phyloP scores from a whole-genome alignment of 805 yeast species.

The Millerago galiae region DNA sequence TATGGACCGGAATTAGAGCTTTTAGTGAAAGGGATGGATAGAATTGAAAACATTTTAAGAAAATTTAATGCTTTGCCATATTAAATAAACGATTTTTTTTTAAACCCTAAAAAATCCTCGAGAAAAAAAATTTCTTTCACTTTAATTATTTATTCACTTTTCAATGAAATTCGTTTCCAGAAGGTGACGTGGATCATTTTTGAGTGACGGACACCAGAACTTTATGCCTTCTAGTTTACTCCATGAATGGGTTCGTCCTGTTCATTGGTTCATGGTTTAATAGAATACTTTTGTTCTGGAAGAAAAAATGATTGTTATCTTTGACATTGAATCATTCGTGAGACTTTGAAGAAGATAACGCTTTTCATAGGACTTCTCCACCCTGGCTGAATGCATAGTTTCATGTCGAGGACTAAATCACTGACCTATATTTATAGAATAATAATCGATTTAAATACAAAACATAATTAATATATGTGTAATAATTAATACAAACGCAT shows the following conservation, averaged over 20 bases:
- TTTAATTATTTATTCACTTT: too few species aligned
- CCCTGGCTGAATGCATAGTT: slow-evolving; percentile 23
- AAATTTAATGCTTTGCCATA: slow-evolving; percentile 37
- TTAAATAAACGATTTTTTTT: too few species aligned
- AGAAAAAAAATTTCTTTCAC: too few species aligned
- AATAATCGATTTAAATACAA: neutral
- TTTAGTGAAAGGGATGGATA: slow-evolving; percentile 48
- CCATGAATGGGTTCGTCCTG: slow-evolving; percentile 28
- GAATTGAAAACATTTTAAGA: slow-evolving; percentile 43
- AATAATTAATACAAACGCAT: neutral
- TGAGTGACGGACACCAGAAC: slow-evolving; percentile 9
- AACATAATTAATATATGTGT: neutral
- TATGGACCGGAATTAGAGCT: slow-evolving; percentile 52
- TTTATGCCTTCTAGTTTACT: slow-evolving; percentile 24
- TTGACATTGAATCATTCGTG: too few species aligned
- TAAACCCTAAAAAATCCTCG: too few species aligned
- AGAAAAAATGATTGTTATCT: slow-evolving; percentile 14
- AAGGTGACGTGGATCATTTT: slow-evolving; percentile 12
- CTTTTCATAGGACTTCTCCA: slow-evolving; percentile 22
- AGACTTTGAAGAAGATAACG: too few species aligned
- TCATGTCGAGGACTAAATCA: slow-evolving; percentile 23
- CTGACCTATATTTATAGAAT: slow-evolving; percentile 20
- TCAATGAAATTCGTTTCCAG: slow-evolving; percentile 2
- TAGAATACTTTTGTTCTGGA: slow-evolving; percentile 27
- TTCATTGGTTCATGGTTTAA: slow-evolving; percentile 20